These are phyloP conservation scores for Tilletia caries DNA, from an alignment of 1,284 basidiomycete genomes.

Conservation along the genomic window DNA sequence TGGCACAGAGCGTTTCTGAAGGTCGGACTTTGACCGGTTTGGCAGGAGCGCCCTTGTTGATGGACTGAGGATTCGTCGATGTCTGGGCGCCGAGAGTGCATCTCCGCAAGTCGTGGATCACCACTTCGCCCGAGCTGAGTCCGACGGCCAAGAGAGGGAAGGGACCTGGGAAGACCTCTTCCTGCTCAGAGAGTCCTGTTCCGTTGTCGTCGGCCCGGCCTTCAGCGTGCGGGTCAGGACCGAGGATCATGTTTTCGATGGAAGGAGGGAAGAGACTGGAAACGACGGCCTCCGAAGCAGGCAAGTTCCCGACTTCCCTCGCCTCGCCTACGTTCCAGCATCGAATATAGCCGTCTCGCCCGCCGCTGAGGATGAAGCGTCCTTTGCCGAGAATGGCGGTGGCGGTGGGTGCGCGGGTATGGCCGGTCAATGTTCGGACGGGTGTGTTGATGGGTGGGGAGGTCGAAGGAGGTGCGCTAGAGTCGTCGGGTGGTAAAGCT, in stretches of 20 bases:
- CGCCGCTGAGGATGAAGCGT: not conserved
- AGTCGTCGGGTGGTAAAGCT: conserved; percentile 48
- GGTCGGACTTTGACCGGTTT: not conserved
- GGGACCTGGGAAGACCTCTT: not conserved
- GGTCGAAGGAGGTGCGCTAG: not conserved
- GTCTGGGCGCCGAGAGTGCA: not conserved
- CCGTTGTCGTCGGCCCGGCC: not conserved
- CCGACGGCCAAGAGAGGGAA: not conserved
- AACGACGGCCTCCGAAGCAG: not conserved
- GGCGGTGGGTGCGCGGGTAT: conserved; percentile 1
- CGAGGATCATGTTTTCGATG: not conserved
- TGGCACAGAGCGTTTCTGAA: not conserved
- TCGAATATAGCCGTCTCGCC: not conserved
- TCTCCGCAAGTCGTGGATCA: not conserved
- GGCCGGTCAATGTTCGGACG: not conserved
- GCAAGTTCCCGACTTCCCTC: conserved; percentile 3
- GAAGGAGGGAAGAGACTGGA: not conserved
- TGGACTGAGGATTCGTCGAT: not conserved
- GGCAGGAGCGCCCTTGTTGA: not conserved
- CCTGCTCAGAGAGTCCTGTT: too few species aligned
- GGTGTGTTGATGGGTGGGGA: not conserved
- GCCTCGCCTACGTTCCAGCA: conserved; percentile 9
- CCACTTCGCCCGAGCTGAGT: conserved; percentile 4
- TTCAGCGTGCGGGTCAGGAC: not conserved
- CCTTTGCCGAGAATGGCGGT: conserved; percentile 9